Conservation (phyloP, 495 filamentous ascomycete species). For the Aspergillus bridgeri region DNA sequence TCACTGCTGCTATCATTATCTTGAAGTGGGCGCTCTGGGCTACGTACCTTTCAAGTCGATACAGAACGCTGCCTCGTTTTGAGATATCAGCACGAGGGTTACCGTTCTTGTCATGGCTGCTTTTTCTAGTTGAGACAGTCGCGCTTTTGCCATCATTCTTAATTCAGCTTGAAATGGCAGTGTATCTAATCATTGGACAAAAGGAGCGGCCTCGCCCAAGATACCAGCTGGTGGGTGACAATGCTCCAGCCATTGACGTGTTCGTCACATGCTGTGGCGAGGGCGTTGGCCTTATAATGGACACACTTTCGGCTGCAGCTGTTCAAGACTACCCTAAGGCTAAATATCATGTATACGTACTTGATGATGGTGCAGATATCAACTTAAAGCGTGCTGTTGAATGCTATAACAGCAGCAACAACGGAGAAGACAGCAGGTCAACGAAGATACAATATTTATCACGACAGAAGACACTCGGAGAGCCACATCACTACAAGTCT, state of each 20-base stretch:
- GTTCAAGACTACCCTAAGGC: constrained; percentile 49
- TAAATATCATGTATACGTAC: constrained; percentile 46
- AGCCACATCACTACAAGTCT: constrained; percentile 53
- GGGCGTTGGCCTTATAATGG: constrained; percentile 49
- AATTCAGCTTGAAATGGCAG: no score
- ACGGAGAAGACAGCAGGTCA: neutral
- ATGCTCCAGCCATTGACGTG: constrained; percentile 44
- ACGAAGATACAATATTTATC: constrained; percentile 48
- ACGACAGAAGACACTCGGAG: constrained; percentile 43
- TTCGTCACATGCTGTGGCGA: constrained; percentile 52
- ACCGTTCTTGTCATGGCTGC: no score
- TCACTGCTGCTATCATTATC: no score
- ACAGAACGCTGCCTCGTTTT: no score
- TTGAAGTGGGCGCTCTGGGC: no score
- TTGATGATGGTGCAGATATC: constrained; percentile 46
- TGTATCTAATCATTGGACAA: no score
- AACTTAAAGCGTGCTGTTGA: constrained; percentile 18
- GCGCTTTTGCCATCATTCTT: no score
- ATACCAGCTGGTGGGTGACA: neutral
- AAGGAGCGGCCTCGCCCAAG: no score
- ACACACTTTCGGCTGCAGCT: constrained; percentile 48
- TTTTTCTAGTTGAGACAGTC: no score
- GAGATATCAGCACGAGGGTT: no score
- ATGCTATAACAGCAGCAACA: neutral
- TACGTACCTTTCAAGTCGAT: no score